Conservation (phyloP, 148 eudicot genomes). For the Camellia lanceoleosa region DNA sequence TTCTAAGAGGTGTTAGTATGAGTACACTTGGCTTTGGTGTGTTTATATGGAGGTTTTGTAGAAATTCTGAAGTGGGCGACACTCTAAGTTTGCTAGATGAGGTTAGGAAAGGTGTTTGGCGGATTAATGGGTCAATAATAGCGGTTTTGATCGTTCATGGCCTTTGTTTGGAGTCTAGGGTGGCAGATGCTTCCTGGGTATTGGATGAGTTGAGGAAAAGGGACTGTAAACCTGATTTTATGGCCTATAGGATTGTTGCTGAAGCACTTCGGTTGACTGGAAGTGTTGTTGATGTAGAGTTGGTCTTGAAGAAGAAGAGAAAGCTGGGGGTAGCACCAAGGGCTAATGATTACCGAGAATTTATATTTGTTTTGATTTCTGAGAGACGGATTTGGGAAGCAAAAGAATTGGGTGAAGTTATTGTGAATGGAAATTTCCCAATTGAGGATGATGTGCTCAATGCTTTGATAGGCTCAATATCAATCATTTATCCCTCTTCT, state of each 20-base stretch:
- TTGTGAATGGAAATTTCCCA: conserved; percentile 74
- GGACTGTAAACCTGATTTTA: conserved; percentile 83
- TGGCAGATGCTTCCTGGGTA: conserved; percentile 45
- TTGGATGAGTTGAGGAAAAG: conserved; percentile 69
- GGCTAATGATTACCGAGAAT: conserved; percentile 49
- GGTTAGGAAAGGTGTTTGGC: conserved; percentile 37
- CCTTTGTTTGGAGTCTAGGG: conserved; percentile 51
- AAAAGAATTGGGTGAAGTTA: conserved; percentile 69
- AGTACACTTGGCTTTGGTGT: conserved; percentile 82
- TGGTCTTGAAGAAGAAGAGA: conserved; percentile 73
- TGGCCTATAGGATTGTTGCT: conserved; percentile 78
- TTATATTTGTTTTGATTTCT: conserved; percentile 55
- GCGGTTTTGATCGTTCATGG: conserved; percentile 74
- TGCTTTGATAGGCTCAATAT: conserved; percentile 71
- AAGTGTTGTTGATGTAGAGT: conserved; percentile 53
- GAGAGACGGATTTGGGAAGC: conserved; percentile 66
- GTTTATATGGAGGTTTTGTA: conserved; percentile 56
- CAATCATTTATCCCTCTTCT: conserved; percentile 48
- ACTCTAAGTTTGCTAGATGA: conserved; percentile 48
- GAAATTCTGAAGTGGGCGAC: conserved; percentile 30
- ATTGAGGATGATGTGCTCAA: conserved; percentile 76
- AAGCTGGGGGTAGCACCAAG: conserved; percentile 90
- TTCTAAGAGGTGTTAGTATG: conserved; percentile 44
- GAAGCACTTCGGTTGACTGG: conserved; percentile 59
- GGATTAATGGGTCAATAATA: conserved; percentile 56